These are phyloP conservation scores for Dactylorhiza incarnata DNA, from an alignment of 106 monocot species.

Conservation along the genomic window DNA sequence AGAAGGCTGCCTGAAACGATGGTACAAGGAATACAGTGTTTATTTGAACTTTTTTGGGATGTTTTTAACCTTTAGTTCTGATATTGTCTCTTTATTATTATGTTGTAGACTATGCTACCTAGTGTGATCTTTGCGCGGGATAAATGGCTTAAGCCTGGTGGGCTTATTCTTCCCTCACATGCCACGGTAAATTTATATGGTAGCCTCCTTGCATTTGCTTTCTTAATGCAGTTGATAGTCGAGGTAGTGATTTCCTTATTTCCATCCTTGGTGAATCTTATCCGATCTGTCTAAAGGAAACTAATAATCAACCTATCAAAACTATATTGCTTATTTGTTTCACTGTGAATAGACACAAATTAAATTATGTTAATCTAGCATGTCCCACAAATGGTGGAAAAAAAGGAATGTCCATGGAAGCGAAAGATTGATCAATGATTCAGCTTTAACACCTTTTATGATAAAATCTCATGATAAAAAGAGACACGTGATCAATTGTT, in stretches of 20 bases:
- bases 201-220: background rate
- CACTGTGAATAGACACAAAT: background rate
- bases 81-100: background rate
- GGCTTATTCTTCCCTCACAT: slow-evolving; percentile 98
- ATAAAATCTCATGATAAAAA: too few species aligned
- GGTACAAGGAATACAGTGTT: background rate
- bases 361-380: background rate
- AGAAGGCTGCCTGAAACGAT: background rate
- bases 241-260: background rate
- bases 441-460: too few species aligned
- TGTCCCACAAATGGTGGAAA: background rate
- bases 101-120: slow-evolving; percentile 78
- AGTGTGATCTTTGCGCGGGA: slow-evolving; percentile 91
- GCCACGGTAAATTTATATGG: slow-evolving; percentile 50
- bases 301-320: background rate
- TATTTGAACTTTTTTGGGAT: background rate
- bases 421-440: background rate
- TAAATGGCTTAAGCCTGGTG: slow-evolving; percentile 93
- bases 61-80: background rate
- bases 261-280: background rate
- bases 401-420: background rate
- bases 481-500: too few species aligned
- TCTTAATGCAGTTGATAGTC: background rate
- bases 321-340: background rate
- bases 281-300: background rate